phyloP scores from a whole-genome alignment of 163 green algal species.

The Scenedesmus sp. region DNA sequence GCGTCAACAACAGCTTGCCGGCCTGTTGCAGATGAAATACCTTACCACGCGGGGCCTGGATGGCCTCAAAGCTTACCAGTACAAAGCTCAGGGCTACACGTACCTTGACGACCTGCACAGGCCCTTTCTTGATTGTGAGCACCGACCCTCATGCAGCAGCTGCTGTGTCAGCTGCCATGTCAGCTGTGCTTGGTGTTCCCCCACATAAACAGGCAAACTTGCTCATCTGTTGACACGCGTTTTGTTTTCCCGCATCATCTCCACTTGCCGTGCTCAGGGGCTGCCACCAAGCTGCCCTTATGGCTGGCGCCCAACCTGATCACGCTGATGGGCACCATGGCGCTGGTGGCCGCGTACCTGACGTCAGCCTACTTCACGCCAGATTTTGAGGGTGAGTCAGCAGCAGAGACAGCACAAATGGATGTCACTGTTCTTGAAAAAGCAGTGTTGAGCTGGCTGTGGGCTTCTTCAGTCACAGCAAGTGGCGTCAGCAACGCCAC shows the following conservation, averaged over 20 bases:
- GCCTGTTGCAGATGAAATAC: constrained; percentile 65
- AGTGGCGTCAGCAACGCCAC: background rate
- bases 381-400: constrained; percentile 70
- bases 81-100: constrained; percentile 85
- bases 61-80: constrained; percentile 84
- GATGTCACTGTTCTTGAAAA: no score
- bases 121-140: constrained; percentile 52
- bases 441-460: background rate
- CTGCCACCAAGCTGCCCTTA: constrained; percentile 70
- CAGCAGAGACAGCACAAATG: background rate
- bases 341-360: constrained; percentile 77
- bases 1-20: constrained; percentile 5
- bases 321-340: constrained; percentile 86
- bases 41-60: constrained; percentile 72
- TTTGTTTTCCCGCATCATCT: background rate
- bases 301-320: constrained; percentile 98
- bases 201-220: background rate
- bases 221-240: background rate
- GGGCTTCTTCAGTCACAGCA: background rate
- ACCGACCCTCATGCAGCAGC: background rate
- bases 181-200: background rate
- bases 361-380: constrained; percentile 74
- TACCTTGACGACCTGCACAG: constrained; percentile 82
- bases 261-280: constrained; percentile 57
- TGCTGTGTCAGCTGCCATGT: background rate